A percentile compares a stretch with the other conserved stretches of the same genome.
These are phyloP conservation scores for Thinopyrum elongatum DNA, from an alignment of 176 grass and related monocot genomes.

Conservation along the genomic window DNA sequence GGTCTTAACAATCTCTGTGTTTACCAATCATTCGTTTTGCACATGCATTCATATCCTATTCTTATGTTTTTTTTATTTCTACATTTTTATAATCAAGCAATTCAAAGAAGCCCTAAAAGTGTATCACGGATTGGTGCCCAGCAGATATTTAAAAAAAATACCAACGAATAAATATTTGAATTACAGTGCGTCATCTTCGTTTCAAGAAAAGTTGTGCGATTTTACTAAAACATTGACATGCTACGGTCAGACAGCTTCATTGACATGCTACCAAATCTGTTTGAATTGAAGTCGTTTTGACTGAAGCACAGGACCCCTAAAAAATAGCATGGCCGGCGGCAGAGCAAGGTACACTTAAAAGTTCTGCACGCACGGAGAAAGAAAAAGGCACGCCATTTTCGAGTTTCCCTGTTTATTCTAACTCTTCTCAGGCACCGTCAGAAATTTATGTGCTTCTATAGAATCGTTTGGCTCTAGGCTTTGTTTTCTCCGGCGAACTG, in stretches of 20 bases:
- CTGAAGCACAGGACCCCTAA: background rate
- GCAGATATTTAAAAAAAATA: no score
- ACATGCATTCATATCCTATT: no score
- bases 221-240: background rate
- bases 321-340: constrained; percentile 1
- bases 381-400: background rate
- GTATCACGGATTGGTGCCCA: no score
- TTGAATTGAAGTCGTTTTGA: background rate
- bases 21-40: no score
- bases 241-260: background rate
- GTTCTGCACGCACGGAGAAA: background rate
- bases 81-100: no score
- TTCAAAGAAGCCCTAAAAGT: no score
- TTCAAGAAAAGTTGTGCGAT: background rate
- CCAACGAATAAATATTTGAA: background rate
- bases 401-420: background rate
- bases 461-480: background rate
- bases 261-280: background rate
- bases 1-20: no score
- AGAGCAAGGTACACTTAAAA: background rate
- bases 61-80: no score
- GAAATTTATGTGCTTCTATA: constrained; percentile 21
- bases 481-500: background rate
- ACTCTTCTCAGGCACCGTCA: background rate
- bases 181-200: background rate